Evolutionary conservation across 1,139 yeast species (phyloP).

Genomic region (Candida sojae): DNA sequence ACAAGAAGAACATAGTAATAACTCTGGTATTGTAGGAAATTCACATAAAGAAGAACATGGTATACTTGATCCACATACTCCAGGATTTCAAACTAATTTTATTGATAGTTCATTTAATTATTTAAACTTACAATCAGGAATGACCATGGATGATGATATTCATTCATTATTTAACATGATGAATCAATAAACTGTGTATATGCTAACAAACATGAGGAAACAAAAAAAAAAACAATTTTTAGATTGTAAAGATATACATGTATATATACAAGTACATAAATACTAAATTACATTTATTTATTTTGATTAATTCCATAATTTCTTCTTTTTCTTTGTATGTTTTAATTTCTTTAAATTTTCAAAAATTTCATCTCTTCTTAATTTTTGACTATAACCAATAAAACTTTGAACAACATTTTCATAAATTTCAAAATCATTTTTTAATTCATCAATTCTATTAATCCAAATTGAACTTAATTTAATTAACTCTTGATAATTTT

Average conservation of each 20-base stretch:
- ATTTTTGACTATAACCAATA: slow-evolving; percentile 67
- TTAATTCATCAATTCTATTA: slow-evolving; percentile 39
- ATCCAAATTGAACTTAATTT: slow-evolving; percentile 52
- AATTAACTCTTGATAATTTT: slow-evolving; percentile 31
- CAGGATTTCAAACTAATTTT: slow-evolving; percentile 43
- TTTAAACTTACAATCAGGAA: slow-evolving; percentile 47
- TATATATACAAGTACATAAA: neutral
- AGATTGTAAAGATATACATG: slow-evolving; percentile 1
- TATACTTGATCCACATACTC: slow-evolving; percentile 24
- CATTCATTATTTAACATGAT: slow-evolving; percentile 32
- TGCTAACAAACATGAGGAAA: too few species aligned
- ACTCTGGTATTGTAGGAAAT: slow-evolving; percentile 6
- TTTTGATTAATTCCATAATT: slow-evolving; percentile 15
- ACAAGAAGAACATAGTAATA: neutral
- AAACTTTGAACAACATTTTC: slow-evolving; percentile 72
- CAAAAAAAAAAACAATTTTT: neutral
- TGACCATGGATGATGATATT: slow-evolving; percentile 39
- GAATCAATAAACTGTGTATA: slow-evolving; percentile 6
- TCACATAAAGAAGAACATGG: slow-evolving; percentile 7
- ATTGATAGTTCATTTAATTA: slow-evolving; percentile 46
- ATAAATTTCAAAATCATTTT: slow-evolving; percentile 60
- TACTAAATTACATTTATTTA: neutral
- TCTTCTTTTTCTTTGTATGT: slow-evolving; percentile 18
- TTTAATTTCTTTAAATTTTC: slow-evolving; percentile 35
- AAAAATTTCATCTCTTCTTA: slow-evolving; percentile 51